Conservation (phyloP, 1,284 basidiomycete genomes). For the Schizophyllum amplum region DNA sequence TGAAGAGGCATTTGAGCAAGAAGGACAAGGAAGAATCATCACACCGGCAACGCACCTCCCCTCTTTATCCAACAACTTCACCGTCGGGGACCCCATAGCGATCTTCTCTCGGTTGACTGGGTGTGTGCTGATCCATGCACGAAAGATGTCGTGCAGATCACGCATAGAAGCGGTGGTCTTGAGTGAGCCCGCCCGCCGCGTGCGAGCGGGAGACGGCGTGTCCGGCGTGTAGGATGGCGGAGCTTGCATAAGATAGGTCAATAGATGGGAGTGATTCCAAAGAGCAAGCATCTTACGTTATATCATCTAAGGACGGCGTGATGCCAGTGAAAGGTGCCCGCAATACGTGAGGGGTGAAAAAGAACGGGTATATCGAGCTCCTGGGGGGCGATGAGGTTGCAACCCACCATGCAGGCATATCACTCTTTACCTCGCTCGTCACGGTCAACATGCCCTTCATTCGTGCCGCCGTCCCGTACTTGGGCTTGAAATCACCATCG, state of each 20-base stretch:
- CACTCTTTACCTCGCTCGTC: conserved; percentile 68
- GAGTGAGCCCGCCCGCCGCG: conserved; percentile 78
- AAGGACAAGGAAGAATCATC: conserved; percentile 1
- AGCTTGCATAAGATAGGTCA: no score
- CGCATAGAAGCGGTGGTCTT: conserved; percentile 80
- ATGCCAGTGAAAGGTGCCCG: no score
- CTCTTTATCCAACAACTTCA: conserved; percentile 55
- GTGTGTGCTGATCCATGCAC: conserved; percentile 74
- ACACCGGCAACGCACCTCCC: conserved; percentile 45
- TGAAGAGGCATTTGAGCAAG: conserved; percentile 10
- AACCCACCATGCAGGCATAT: not conserved
- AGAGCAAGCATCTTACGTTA: no score
- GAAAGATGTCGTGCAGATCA: conserved; percentile 77
- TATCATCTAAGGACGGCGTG: no score
- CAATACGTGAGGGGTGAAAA: no score
- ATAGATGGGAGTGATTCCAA: no score
- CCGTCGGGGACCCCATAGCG: conserved; percentile 61
- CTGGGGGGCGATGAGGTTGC: conserved; percentile 30
- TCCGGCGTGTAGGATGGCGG: conserved; percentile 83
- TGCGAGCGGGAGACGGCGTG: conserved; percentile 86
- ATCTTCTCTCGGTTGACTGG: conserved; percentile 84
- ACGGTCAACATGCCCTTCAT: conserved; percentile 96
- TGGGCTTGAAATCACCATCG: conserved; percentile 10
- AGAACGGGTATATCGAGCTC: conserved; percentile 81
- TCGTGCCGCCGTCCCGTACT: conserved; percentile 74